Percentiles rank a stretch among this genome's conserved stretches.
Evolutionary conservation across 768 basidiomycete species (phyloP).

Genomic region (Calocybe gangraenosa): DNA sequence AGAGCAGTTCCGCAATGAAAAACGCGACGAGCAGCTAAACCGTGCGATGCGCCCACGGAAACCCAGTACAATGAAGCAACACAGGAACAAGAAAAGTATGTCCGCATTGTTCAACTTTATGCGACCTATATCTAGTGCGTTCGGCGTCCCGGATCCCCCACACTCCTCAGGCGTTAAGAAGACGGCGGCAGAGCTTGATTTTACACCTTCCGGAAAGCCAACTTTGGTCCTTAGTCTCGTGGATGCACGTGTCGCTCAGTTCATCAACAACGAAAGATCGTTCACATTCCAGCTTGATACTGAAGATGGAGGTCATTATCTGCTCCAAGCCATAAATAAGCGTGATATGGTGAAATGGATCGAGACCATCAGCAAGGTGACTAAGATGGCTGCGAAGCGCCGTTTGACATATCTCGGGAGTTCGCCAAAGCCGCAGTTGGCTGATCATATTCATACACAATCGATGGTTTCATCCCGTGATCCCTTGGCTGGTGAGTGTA

Average conservation of each 20-base stretch:
- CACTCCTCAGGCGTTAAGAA: slow-evolving; percentile 42
- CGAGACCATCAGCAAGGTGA: slow-evolving; percentile 64
- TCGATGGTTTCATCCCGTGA: slow-evolving; percentile 59
- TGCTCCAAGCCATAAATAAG: slow-evolving; percentile 69
- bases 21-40: slow-evolving; percentile 70
- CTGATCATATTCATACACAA: slow-evolving; percentile 69
- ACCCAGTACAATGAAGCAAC: slow-evolving; percentile 58
- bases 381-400: slow-evolving; percentile 71
- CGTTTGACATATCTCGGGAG: slow-evolving; percentile 78
- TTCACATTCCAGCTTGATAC: slow-evolving; percentile 81
- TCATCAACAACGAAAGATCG: slow-evolving; percentile 78
- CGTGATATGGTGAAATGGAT: slow-evolving; percentile 78
- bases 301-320: slow-evolving; percentile 82
- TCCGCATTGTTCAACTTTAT: slow-evolving; percentile 82
- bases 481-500: slow-evolving; percentile 63
- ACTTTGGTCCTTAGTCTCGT: slow-evolving; percentile 70
- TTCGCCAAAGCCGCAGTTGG: slow-evolving; percentile 65
- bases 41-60: slow-evolving; percentile 67
- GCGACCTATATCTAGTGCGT: slow-evolving; percentile 87
- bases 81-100: slow-evolving; percentile 87
- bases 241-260: slow-evolving; percentile 64
- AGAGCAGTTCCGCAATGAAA: slow-evolving; percentile 70
- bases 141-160: slow-evolving; percentile 54
- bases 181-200: slow-evolving; percentile 74
- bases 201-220: slow-evolving; percentile 67